A percentile compares a stretch with the other conserved stretches of the same genome.
Conservation (phyloP, 106 monocot species). For the Dioscorea alata region DNA sequence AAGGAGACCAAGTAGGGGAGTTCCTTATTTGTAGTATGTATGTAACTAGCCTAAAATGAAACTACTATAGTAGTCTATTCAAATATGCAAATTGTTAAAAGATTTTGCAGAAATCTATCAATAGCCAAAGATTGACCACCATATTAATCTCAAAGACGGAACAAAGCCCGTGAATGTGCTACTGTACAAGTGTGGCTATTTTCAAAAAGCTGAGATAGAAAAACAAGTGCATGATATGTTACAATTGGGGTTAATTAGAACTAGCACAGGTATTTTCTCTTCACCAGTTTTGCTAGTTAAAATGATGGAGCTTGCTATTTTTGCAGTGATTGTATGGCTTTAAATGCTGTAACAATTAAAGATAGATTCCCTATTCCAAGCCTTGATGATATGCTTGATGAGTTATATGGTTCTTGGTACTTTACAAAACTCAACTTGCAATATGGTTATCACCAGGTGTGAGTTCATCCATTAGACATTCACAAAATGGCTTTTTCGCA, state of each 20-base stretch:
- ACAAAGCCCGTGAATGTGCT: too few species aligned
- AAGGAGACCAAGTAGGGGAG: neutral
- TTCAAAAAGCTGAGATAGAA: neutral
- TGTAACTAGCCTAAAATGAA: neutral
- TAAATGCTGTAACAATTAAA: neutral
- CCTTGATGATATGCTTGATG: constrained; percentile 4
- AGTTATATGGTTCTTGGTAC: neutral
- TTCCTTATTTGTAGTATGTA: neutral
- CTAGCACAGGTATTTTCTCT: neutral
- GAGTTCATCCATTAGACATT: neutral
- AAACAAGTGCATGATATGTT: constrained; percentile 12
- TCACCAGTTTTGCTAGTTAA: neutral
- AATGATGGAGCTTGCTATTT: neutral
- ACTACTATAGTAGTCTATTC: neutral
- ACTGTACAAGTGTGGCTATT: neutral
- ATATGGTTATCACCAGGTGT: neutral
- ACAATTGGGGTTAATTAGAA: neutral
- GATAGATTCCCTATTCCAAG: neutral
- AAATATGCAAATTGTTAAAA: neutral
- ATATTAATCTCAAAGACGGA: too few species aligned
- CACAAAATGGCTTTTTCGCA: constrained; percentile 1
- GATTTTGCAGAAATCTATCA: neutral
- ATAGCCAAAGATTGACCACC: neutral
- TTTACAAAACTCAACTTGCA: neutral
- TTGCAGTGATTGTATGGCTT: neutral